Percentiles rank a stretch among this genome's conserved stretches.
These are phyloP conservation scores for Leishmania guyanensis DNA, from an alignment of 208 protist species.

Conservation along the genomic window DNA sequence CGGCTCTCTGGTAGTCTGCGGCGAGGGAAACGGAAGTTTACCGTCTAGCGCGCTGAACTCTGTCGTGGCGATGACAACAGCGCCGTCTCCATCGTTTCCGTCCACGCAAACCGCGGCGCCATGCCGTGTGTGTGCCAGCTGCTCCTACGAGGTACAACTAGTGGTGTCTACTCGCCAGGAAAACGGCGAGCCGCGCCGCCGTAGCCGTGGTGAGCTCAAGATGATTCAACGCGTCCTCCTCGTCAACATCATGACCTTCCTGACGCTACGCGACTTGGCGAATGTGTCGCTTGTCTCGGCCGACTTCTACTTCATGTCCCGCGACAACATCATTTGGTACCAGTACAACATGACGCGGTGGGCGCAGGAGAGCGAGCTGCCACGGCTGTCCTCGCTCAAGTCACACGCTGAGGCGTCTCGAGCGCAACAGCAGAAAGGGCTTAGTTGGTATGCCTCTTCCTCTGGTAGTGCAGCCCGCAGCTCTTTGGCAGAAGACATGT, in stretches of 20 bases:
- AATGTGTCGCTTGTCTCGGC: constrained; percentile 67
- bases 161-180: constrained; percentile 71
- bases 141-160: constrained; percentile 86
- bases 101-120: constrained; percentile 8
- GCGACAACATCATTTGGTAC: constrained; percentile 89
- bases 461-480: background rate
- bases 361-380: constrained; percentile 46
- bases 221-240: constrained; percentile 77
- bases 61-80: background rate
- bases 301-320: constrained; percentile 88
- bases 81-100: background rate
- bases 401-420: constrained; percentile 14
- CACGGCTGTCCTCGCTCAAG: constrained; percentile 32
- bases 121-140: constrained; percentile 57
- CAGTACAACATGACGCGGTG: constrained; percentile 83
- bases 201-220: constrained; percentile 84
- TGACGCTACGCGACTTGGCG: constrained; percentile 56
- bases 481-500: constrained; percentile 12
- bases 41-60: background rate
- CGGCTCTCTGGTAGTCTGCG: background rate
- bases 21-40: background rate
- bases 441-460: constrained; percentile 10
- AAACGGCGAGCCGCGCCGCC: constrained; percentile 64
- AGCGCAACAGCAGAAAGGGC: constrained; percentile 16
- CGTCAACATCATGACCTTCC: constrained; percentile 74